Conservation (phyloP, 192 early-diverging fungal species). For the Coemansia sp. region DNA sequence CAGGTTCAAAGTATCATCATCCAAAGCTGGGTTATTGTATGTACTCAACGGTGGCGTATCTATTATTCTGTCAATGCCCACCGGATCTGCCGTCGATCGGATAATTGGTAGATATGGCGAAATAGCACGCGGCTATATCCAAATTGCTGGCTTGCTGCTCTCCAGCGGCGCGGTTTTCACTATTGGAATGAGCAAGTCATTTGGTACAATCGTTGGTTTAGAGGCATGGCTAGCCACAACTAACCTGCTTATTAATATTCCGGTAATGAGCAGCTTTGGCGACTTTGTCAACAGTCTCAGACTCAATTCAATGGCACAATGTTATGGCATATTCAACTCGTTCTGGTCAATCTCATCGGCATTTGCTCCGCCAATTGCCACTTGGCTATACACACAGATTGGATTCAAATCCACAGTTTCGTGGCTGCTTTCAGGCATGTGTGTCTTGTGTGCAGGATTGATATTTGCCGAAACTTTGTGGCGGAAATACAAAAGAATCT, state of each 20-base stretch:
- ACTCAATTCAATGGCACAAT: slow-evolving; percentile 46
- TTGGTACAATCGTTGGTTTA: slow-evolving; percentile 19
- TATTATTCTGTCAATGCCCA: slow-evolving; percentile 28
- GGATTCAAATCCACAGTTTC: slow-evolving; percentile 31
- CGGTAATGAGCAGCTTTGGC: slow-evolving; percentile 55
- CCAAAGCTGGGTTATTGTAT: slow-evolving; percentile 36
- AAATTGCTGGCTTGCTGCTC: slow-evolving; percentile 19
- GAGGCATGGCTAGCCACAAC: slow-evolving; percentile 20
- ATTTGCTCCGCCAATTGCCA: slow-evolving; percentile 44
- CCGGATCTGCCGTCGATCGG: slow-evolving; percentile 27
- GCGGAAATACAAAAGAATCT: neutral
- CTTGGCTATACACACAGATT: slow-evolving; percentile 37
- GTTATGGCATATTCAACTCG: slow-evolving; percentile 44
- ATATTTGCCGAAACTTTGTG: slow-evolving; percentile 13
- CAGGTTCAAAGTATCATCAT: slow-evolving; percentile 22
- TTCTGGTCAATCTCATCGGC: slow-evolving; percentile 42
- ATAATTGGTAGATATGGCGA: slow-evolving; percentile 32
- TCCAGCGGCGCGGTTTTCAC: slow-evolving; percentile 21
- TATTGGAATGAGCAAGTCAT: slow-evolving; percentile 39
- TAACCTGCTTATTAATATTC: slow-evolving; percentile 33
- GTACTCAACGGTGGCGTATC: slow-evolving; percentile 36
- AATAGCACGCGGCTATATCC: slow-evolving; percentile 24
- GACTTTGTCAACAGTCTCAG: slow-evolving; percentile 49
- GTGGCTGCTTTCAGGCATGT: slow-evolving; percentile 24
- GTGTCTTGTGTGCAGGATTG: slow-evolving; percentile 18